Evolutionary conservation across 129 eudicot genomes (phyloP).

Genomic region (Artemisia argyi): DNA sequence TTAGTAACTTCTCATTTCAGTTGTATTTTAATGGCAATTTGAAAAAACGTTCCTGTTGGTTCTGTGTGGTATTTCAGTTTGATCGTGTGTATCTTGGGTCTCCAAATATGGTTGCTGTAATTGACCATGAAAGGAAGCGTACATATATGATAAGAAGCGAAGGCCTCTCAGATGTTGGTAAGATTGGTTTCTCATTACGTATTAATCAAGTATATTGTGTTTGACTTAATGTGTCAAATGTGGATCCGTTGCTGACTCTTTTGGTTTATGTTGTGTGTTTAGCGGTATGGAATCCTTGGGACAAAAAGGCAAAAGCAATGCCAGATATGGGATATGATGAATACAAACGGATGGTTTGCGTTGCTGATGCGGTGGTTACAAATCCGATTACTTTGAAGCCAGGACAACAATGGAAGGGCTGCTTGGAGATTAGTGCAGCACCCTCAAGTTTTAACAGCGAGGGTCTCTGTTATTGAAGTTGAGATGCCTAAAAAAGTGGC

Average conservation of each 20-base stretch:
- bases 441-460: slow-evolving; percentile 8
- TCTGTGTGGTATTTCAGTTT: no score
- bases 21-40: no score
- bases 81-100: no score
- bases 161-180: no score
- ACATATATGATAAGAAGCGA: no score
- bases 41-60: no score
- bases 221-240: no score
- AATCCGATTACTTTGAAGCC: slow-evolving; percentile 71
- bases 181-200: no score
- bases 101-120: no score
- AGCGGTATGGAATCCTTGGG: slow-evolving; percentile 99
- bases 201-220: no score
- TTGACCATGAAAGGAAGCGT: no score
- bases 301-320: slow-evolving; percentile 65
- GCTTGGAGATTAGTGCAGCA: slow-evolving; percentile 5
- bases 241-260: not conserved
- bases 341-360: slow-evolving; percentile 81
- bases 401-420: slow-evolving; percentile 84
- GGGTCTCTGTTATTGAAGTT: slow-evolving; percentile 22
- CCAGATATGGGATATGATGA: slow-evolving; percentile 80
- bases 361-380: slow-evolving; percentile 31
- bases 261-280: slow-evolving; percentile 1
- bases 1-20: no score
- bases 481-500: not conserved